Base-by-base conservation (phyloP, 2,329 filamentous ascomycete genomes). In the Aureobasidium sp. region DNA sequence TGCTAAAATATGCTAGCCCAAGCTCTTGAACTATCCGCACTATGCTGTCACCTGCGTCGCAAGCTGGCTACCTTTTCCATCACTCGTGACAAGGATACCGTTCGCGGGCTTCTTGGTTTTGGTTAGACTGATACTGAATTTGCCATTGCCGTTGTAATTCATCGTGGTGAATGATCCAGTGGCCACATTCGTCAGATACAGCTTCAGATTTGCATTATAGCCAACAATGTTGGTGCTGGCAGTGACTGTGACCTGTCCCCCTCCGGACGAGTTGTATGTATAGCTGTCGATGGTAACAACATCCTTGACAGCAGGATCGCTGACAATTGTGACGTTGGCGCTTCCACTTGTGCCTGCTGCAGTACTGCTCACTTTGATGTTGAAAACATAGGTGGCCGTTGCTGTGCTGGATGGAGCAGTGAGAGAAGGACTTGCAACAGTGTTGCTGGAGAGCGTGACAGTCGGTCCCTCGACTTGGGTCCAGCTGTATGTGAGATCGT, bases 151-250 rank as follows among this genome's bases (percentile, higher is more conserved):
- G 1, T 62, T 61, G 29, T 63, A 67, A 30, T 63, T 58, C 47
- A 67, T 68, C 65, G 60, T 25, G 7, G 73, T 69, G 2, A 65
- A 49, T 2, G 69, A 55, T 7, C 63, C 67, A 2, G 65, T 67
- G 4, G 36, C 66, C 0, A 68, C 67, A 39, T 68, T 72, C 37
- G 60, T 57, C 8, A 74, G 59, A 49, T 68, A 62, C n/a, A 75
- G 54, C 1, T 63, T 66, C 67, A 74, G 67, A 25, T 54, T 67
- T 54, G 68, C 70, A 21, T 68, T 67, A 16, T 70, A 69, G 36
- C 73, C 72, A 9, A 69, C 65, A 11, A 74, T 69, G 52, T 74
- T 75, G 16, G 71, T 72, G 34, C 68, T 69, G 42, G 72, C 74
- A 1, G 67, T 66, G 41, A 74, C 71, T 8, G 63, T 59, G 25